Evolutionary conservation across 2,329 filamentous ascomycete genomes (phyloP).

Genomic region (Talaromyces verruculosus): DNA sequence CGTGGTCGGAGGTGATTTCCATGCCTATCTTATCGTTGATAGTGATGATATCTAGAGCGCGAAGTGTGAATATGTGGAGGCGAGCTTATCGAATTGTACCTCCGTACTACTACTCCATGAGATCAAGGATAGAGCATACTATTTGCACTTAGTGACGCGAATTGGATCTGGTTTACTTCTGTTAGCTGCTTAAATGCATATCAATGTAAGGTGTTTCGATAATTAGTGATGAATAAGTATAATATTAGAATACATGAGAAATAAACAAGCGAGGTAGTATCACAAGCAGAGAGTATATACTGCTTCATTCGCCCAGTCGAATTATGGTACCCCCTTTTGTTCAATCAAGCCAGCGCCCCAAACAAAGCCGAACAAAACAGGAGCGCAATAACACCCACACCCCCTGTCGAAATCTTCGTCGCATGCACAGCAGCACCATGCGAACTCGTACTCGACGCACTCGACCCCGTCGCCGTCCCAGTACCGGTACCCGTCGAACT

Average conservation of each 20-base stretch:
- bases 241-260: neutral
- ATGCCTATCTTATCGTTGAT: neutral
- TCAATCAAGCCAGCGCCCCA: slow-evolving; percentile 31
- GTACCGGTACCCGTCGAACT: neutral
- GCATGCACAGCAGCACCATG: slow-evolving; percentile 25
- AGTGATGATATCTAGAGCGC: neutral
- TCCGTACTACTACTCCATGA: neutral
- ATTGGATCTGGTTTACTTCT: neutral
- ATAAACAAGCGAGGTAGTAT: neutral
- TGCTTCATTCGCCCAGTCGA: too few species aligned
- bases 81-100: neutral
- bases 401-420: slow-evolving; percentile 32
- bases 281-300: neutral
- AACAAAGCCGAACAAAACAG: slow-evolving; percentile 34
- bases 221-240: neutral
- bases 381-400: slow-evolving; percentile 34
- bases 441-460: slow-evolving; percentile 24
- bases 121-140: neutral
- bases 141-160: neutral
- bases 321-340: too few species aligned
- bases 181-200: neutral
- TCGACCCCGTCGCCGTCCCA: slow-evolving; percentile 20
- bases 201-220: neutral
- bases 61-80: neutral
- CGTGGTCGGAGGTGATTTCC: slow-evolving; percentile 8